Base-by-base conservation (phyloP, 441 rosid species). In the Populus trichocarpa region DNA sequence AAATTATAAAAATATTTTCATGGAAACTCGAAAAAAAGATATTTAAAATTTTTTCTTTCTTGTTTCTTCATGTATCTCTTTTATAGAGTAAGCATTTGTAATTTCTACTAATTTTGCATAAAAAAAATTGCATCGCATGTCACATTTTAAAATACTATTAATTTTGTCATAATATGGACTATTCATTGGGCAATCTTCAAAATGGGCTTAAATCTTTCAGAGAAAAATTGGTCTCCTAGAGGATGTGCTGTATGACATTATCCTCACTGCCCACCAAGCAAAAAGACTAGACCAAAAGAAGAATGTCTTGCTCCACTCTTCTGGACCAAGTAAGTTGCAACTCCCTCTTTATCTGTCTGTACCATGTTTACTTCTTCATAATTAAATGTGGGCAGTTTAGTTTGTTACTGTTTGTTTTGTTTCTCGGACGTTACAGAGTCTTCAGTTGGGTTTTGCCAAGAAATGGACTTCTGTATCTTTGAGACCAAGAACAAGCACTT, bases 281-380 rank as follows among this genome's bases (percentile, higher is more conserved):
- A 53, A 53, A 53, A 53, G 61, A 16, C 61, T 0, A 16, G 61
- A 53, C 57, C 8, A 50, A 50, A 50, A 18, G 61, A 53, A 0
- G 61, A 53, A 53, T 53, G 61, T 18, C 61, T 53, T 53, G n/a
- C n/a, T 53, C 61, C 61, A 53, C 79, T 71, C 57, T 80, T 82
- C 61, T 83, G 82, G 14, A 83, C 81, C 79, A 85, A 6, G 40
- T n/a, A 32, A 67, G 23, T 67, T 18, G 13, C 13, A 18, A 3
- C 70, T 67, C 42, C 9, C n/a, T 67, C 12, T 13, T 30, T 67
- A 3, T 8, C 22, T 7, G 73, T 40, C 57, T 70, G 59, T 14
- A 18, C 20, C 22, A 53, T 6, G 61, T 53, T 32, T 10, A 6
- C 12, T 70, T 14, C 33, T 42, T 13, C 22, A 42, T 22, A 42